Evolutionary conservation across 139 green algal genomes (phyloP).

Genomic region (Chlamydomonas schloesseri): DNA sequence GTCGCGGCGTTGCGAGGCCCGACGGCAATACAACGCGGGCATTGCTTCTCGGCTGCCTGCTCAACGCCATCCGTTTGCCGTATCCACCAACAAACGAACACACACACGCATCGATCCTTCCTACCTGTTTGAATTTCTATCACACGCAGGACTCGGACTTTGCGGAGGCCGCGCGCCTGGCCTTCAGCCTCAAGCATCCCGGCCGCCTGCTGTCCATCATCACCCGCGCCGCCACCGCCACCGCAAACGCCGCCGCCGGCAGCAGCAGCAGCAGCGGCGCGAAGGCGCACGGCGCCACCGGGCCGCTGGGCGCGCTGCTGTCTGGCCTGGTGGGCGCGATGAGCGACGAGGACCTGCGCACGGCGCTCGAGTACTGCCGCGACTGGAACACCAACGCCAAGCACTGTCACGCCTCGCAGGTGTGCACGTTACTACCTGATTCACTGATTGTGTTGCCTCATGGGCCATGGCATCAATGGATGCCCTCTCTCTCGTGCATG

Average conservation of each 20-base stretch:
- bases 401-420: constrained; percentile 81
- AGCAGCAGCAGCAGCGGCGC: background rate
- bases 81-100: no score
- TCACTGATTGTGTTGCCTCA: no score
- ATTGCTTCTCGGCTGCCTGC: no score
- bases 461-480: no score
- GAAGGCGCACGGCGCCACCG: background rate
- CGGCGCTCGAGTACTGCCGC: constrained; percentile 68
- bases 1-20: no score
- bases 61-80: no score
- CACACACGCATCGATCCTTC: no score
- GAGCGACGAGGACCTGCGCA: constrained; percentile 48
- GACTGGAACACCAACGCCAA: constrained; percentile 96
- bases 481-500: no score
- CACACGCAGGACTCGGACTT: constrained; percentile 75
- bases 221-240: constrained; percentile 44
- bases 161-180: constrained; percentile 78
- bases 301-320: constrained; percentile 29
- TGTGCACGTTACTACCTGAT: no score
- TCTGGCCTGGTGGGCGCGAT: constrained; percentile 50
- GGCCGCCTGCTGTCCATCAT: constrained; percentile 83
- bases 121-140: no score
- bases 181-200: constrained; percentile 87
- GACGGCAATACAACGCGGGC: no score
- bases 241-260: background rate